Conservation (phyloP, 164 flowering plant species). For the Dillenia turbinata region DNA sequence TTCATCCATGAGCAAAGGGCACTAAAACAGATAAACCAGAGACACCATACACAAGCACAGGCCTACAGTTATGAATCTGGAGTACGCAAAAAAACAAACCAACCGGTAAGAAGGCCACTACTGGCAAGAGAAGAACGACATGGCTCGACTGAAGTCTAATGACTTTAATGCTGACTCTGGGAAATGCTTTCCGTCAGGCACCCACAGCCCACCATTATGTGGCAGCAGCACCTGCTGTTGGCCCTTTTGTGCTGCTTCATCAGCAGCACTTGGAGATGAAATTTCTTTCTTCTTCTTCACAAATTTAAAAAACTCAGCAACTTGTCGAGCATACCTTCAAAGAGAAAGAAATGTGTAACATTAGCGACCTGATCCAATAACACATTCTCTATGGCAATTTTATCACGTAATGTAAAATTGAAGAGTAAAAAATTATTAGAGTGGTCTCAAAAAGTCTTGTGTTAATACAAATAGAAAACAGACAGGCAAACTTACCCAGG, state of each 20-base stretch:
- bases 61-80: too few relatives aligned
- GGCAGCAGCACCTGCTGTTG: slow-evolving; percentile 49
- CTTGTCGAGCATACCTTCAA: slow-evolving; percentile 93
- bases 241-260: slow-evolving; percentile 15
- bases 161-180: slow-evolving; percentile 58
- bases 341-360: background rate
- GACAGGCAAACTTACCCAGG: too few relatives aligned
- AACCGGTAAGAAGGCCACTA: too few relatives aligned
- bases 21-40: too few relatives aligned
- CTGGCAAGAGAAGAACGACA: slow-evolving; percentile 60
- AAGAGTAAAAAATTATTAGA: too few relatives aligned
- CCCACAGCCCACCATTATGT: slow-evolving; percentile 53
- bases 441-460: too few relatives aligned
- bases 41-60: too few relatives aligned
- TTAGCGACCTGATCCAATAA: background rate
- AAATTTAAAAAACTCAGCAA: slow-evolving; percentile 86
- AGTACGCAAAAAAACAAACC: too few relatives aligned
- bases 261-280: slow-evolving; percentile 19
- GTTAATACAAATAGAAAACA: too few relatives aligned
- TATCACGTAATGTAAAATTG: too few relatives aligned
- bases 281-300: slow-evolving; percentile 82
- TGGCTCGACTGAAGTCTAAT: slow-evolving; percentile 61
- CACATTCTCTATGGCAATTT: background rate
- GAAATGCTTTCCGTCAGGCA: slow-evolving; percentile 51
- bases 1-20: too few relatives aligned